Evolutionary conservation across 805 yeast species (phyloP), one percentile per base, ranked within the genome.

Genomic region (Lipomyces starkeyi): DNA sequence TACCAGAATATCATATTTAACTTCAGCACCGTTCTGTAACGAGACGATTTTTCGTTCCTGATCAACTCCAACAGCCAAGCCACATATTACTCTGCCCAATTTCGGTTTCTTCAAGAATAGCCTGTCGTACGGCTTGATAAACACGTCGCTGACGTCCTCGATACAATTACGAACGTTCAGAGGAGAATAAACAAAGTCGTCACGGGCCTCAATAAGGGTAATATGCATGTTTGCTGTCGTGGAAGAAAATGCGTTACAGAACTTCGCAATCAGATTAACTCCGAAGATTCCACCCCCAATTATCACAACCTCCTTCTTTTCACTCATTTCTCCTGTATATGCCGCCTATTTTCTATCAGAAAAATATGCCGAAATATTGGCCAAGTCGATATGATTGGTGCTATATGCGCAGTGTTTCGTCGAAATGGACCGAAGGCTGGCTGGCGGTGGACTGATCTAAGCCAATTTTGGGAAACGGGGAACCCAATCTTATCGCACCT

Each of bases 251-350:
- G 56, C 56, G 25, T 53, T 53, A 3, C 27, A 0, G 56, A 53
- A 53, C 56, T 53, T 53, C n/a, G 56, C 56, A 29, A 32, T 34
- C 11, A 59, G 57, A 17, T 34, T 34, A 34, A 43, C 34, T 17
- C 71, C 71, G 55, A 53, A 68, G 37, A 68, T 54, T 37, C 71
- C 71, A 17, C 68, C 71, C 58, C 71, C 71, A 56, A 68, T 54
- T 20, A 68, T 27, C 43, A 68, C 66, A 34, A 68, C 29, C 22
- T 68, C 58, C 34, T 25, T 29, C 56, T 11, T 53, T 17, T 43
- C 49, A 17, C 22, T n/a, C 49, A 43, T 43, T 1, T 43, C 49
- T 43, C 20, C 22, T 43, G 22, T 43, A n/a, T 13, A 2, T 9
- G 40, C 14, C 6, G 14, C 40, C 40, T 7, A 14, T 3, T 37